phyloP scores from a whole-genome alignment of 768 basidiomycete species.

The Phlebiopsis gigantea region DNA sequence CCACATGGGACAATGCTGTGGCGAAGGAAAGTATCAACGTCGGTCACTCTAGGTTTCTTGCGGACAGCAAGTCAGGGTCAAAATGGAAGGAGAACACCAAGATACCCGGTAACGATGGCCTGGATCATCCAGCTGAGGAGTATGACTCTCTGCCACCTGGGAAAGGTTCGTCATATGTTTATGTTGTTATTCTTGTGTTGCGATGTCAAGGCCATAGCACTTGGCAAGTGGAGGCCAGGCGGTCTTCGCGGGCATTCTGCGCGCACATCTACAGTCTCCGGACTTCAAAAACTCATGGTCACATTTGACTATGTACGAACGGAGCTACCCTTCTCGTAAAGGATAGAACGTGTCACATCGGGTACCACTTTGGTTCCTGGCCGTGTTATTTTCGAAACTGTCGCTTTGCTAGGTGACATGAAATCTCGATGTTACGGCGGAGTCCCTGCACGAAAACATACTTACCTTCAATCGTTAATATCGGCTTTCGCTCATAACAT shows the following conservation, averaged over 20 bases:
- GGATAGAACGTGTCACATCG: no score
- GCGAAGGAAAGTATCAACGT: slow-evolving; percentile 33
- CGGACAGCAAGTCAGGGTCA: slow-evolving; percentile 31
- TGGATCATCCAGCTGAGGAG: slow-evolving; percentile 17
- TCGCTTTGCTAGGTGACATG: no score
- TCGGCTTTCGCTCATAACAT: neutral
- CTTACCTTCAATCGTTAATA: neutral
- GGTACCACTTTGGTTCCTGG: no score
- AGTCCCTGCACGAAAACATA: neutral
- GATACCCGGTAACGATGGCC: slow-evolving; percentile 1
- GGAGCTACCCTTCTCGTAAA: no score
- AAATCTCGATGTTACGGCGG: neutral
- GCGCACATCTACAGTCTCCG: neutral
- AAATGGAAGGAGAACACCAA: slow-evolving; percentile 27
- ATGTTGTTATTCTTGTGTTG: neutral
- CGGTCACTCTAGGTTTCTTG: slow-evolving; percentile 37
- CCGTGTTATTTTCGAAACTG: no score
- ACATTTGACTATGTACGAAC: neutral
- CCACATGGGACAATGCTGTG: neutral
- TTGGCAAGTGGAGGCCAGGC: neutral
- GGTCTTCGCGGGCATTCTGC: neutral
- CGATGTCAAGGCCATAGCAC: neutral
- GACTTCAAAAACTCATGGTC: neutral
- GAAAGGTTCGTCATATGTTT: slow-evolving; percentile 29
- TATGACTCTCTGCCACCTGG: slow-evolving; percentile 20